Evolutionary conservation across 75 land plant genomes (phyloP).

Genomic region (Larix kaempferi): DNA sequence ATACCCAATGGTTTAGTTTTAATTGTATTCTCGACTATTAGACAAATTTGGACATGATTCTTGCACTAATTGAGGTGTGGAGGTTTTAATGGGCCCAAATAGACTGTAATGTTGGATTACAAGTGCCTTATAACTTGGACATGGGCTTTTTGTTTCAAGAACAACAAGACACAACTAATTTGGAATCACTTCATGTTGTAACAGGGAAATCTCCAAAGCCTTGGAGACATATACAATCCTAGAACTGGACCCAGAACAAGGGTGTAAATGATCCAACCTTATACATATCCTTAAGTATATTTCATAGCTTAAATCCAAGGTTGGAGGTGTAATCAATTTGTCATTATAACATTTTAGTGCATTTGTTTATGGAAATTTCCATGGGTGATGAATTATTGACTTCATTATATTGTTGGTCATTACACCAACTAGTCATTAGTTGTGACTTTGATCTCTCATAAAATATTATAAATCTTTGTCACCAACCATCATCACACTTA

Average conservation of each 20-base stretch:
- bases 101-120: too few relatives aligned
- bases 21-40: too few relatives aligned
- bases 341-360: background rate
- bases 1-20: too few relatives aligned
- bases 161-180: conserved; percentile 44
- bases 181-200: conserved; percentile 61
- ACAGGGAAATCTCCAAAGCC: conserved; percentile 81
- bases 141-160: conserved; percentile 47
- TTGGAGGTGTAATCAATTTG: background rate
- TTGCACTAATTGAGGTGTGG: too few relatives aligned
- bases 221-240: conserved; percentile 64
- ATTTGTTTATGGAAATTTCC: background rate
- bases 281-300: conserved; percentile 54
- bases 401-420: background rate
- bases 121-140: too few relatives aligned
- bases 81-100: too few relatives aligned
- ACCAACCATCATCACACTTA: background rate
- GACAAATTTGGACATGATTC: too few relatives aligned
- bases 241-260: conserved; percentile 75
- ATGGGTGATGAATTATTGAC: background rate
- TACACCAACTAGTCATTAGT: background rate
- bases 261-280: conserved; percentile 53
- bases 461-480: background rate
- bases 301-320: conserved; percentile 9
- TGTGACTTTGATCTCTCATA: conserved; percentile 8